Evolutionary conservation across 345 rosid genomes (phyloP).

Genomic region (Angophora floribunda): DNA sequence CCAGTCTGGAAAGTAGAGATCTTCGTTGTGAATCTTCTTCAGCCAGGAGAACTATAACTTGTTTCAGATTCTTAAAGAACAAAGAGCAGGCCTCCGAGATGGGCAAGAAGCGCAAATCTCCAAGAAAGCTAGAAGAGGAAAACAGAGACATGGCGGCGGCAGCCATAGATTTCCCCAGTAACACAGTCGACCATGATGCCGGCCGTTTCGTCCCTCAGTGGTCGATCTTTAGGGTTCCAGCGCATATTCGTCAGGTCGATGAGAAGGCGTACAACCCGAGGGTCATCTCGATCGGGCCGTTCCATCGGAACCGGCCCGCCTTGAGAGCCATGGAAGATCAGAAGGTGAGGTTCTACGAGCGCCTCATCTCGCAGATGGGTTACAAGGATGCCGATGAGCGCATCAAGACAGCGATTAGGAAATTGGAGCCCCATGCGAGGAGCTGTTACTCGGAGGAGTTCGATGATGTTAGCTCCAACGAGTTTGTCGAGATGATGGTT

Average conservation of each 20-base stretch:
- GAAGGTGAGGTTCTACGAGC: not conserved
- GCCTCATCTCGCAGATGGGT: not conserved
- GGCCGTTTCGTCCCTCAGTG: not conserved
- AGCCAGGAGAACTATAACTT: not conserved
- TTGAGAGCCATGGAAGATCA: not conserved
- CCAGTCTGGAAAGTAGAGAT: not conserved
- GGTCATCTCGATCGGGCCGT: conserved; percentile 1
- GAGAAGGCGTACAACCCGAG: not conserved
- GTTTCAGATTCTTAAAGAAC: not conserved
- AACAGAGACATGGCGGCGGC: not conserved
- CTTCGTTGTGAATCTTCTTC: not conserved
- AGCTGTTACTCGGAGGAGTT: not conserved
- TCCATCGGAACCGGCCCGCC: not conserved
- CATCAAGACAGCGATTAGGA: not conserved
- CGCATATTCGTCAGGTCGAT: not conserved
- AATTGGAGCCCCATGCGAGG: not conserved
- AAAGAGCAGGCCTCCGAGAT: not conserved
- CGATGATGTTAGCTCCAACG: not conserved
- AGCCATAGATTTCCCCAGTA: not conserved
- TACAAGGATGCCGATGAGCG: not conserved
- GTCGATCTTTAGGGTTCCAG: not conserved
- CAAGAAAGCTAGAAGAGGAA: not conserved
- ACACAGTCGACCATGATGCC: not conserved
- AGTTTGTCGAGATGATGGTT: not conserved
- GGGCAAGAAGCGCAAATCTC: not conserved